phyloP scores from a whole-genome alignment of 2,329 filamentous ascomycete genomes.

The Pyrenophora teres region DNA sequence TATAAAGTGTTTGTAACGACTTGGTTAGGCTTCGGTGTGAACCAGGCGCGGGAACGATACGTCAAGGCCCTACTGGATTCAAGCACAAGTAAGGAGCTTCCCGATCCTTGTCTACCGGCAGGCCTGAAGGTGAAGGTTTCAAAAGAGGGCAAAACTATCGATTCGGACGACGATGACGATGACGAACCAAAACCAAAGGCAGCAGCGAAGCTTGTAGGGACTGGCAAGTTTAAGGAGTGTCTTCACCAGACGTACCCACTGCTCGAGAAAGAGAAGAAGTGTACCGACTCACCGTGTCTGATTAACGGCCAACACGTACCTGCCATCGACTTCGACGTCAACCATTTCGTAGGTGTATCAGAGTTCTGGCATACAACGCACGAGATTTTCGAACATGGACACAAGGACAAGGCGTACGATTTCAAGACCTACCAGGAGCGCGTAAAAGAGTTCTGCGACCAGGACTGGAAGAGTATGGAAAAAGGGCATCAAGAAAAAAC shows the following conservation, averaged over 20 bases:
- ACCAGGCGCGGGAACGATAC: slow-evolving; percentile 85
- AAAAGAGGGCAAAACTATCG: slow-evolving; percentile 67
- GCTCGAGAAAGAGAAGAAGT: slow-evolving; percentile 85
- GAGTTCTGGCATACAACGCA: slow-evolving; percentile 99
- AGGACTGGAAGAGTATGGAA: slow-evolving; percentile 79
- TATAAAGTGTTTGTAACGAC: slow-evolving; percentile 94
- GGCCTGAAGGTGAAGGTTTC: slow-evolving; percentile 76
- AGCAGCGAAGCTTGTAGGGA: slow-evolving; percentile 70
- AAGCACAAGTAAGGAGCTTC: slow-evolving; percentile 69
- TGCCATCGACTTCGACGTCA: slow-evolving; percentile 94
- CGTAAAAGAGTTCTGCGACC: slow-evolving; percentile 82
- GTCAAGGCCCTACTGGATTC: slow-evolving; percentile 74
- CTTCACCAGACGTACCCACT: slow-evolving; percentile 80
- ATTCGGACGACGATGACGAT: slow-evolving; percentile 49
- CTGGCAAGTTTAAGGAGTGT: slow-evolving; percentile 85
- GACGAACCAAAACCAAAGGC: slow-evolving; percentile 25
- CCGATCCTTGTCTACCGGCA: slow-evolving; percentile 87
- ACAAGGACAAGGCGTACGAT: slow-evolving; percentile 82
- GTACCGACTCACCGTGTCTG: slow-evolving; percentile 81
- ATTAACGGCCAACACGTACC: slow-evolving; percentile 91
- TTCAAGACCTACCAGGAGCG: slow-evolving; percentile 85
- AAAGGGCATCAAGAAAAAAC: slow-evolving; percentile 63
- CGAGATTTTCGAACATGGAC: slow-evolving; percentile 80
- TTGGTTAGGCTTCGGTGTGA: slow-evolving; percentile 97
- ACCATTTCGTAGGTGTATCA: slow-evolving; percentile 96